phyloP scores from a whole-genome alignment of 2,329 filamentous ascomycete species.

The Neonectria punicea region DNA sequence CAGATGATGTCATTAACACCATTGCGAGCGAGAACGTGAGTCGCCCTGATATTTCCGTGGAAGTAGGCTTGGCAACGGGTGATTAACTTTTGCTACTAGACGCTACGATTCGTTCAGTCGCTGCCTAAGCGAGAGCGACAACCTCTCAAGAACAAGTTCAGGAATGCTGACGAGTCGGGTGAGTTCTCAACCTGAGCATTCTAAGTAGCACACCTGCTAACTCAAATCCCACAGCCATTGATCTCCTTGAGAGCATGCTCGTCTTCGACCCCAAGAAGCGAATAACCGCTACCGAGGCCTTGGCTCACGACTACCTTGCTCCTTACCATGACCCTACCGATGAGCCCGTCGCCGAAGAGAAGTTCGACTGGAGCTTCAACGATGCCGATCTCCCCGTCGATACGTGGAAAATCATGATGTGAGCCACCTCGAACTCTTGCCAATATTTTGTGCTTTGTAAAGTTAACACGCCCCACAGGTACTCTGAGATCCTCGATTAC shows the following conservation, averaged over 20 bases:
- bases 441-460: not conserved
- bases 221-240: conserved; percentile 71
- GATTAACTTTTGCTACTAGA: conserved; percentile 63
- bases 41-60: not conserved
- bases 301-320: conserved; percentile 91
- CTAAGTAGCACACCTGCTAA: not conserved
- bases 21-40: conserved; percentile 97
- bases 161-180: conserved; percentile 90
- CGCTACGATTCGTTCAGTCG: conserved; percentile 95
- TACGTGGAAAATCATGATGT: conserved; percentile 99
- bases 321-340: conserved; percentile 98
- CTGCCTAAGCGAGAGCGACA: conserved; percentile 94
- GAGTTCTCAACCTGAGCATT: conserved; percentile 42
- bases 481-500: conserved; percentile 98
- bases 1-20: conserved; percentile 97
- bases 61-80: not conserved
- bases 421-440: conserved; percentile 50
- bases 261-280: conserved; percentile 99
- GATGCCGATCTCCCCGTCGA: conserved; percentile 97
- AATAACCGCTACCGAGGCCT: conserved; percentile 85
- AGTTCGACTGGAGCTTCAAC: conserved; percentile 99
- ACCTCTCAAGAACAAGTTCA: conserved; percentile 89
- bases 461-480: conserved; percentile 66
- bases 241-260: conserved; percentile 94
- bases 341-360: conserved; percentile 94